A percentile compares a stretch with the other conserved stretches of the same genome.
Conservation (phyloP, 208 protist genomes). For the Acanthamoeba culbertsoni region DNA sequence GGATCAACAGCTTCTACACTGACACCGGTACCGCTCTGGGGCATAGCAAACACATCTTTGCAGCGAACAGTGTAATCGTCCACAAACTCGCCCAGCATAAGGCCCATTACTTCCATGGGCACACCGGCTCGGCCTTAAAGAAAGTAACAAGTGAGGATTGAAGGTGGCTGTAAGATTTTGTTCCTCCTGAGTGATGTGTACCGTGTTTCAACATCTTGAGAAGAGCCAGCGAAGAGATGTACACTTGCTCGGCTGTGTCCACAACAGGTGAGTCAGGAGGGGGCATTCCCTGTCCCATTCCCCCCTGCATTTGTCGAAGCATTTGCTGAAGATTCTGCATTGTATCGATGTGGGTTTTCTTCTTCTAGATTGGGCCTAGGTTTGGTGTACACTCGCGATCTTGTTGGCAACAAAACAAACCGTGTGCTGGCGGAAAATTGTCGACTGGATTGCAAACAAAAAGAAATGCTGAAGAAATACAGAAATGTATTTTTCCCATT, state of each 20-base stretch:
- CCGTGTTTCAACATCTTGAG: constrained; percentile 99
- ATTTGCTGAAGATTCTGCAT: constrained; percentile 64
- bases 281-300: constrained; percentile 60
- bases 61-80: constrained; percentile 99
- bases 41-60: constrained; percentile 99
- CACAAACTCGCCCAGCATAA: constrained; percentile 99
- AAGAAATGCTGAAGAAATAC: background rate
- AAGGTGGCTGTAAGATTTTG: background rate
- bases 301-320: constrained; percentile 60
- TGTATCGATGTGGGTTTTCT: too few species aligned
- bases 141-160: background rate
- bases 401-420: background rate
- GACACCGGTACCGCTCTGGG: constrained; percentile 97
- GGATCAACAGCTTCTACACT: constrained; percentile 99
- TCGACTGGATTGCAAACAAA: background rate
- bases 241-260: constrained; percentile 98
- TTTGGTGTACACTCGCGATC: background rate
- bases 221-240: constrained; percentile 99
- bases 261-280: constrained; percentile 80
- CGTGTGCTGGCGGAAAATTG: constrained; percentile 12
- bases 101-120: constrained; percentile 99
- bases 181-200: background rate
- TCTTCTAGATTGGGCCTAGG: background rate
- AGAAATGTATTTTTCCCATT: background rate
- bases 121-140: constrained; percentile 93